These are phyloP conservation scores for Ampelocalamus luodianensis DNA, from an alignment of 176 grass and related monocot genomes.

Conservation along the genomic window DNA sequence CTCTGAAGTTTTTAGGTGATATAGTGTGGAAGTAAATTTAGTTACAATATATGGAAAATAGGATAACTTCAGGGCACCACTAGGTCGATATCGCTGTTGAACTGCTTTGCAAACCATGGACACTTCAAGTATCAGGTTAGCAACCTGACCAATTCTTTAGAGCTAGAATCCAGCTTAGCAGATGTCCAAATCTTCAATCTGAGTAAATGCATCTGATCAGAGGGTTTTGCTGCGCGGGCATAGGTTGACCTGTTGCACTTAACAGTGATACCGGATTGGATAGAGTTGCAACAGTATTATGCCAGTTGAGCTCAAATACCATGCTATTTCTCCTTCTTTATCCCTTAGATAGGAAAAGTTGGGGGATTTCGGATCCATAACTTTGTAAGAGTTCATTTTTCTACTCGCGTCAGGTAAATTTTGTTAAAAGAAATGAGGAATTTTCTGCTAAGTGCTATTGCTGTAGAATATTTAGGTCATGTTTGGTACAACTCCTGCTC, in stretches of 20 bases:
- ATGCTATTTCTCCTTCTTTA: neutral
- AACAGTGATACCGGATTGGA: neutral
- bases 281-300: neutral
- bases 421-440: neutral
- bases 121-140: neutral
- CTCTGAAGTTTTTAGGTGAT: conserved; percentile 96
- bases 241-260: neutral
- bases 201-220: neutral
- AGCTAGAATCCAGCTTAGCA: conserved; percentile 10
- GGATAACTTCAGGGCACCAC: neutral
- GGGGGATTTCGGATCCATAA: neutral
- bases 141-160: neutral
- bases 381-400: neutral
- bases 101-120: neutral
- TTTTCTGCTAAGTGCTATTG: neutral
- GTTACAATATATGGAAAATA: neutral
- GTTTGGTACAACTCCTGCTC: too few relatives aligned
- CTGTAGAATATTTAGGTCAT: neutral
- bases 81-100: neutral
- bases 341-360: conserved; percentile 9
- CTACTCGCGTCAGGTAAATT: neutral
- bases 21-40: conserved; percentile 83
- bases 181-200: neutral
- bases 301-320: neutral
- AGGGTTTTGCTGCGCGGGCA: conserved; percentile 10